Percentiles rank a stretch among this genome's conserved stretches.
These are phyloP conservation scores for Hypholoma sublateritium DNA, from an alignment of 768 basidiomycete genomes.

Conservation along the genomic window DNA sequence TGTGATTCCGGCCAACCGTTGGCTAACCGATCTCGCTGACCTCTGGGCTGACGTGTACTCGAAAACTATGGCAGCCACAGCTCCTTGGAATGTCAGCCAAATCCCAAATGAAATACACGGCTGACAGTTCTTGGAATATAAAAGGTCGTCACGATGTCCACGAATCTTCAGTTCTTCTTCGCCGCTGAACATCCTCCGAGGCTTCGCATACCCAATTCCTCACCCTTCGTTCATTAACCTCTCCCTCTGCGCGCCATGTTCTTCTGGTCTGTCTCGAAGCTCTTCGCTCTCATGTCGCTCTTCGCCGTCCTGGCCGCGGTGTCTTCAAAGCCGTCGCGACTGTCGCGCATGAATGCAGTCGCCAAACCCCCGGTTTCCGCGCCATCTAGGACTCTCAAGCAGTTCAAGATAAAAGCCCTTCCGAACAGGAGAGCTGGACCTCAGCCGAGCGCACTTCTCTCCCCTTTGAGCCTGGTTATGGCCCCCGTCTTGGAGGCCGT, in stretches of 20 bases:
- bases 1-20: too few species aligned
- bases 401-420: neutral
- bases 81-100: slow-evolving; percentile 2
- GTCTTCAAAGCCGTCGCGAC: slow-evolving; percentile 2
- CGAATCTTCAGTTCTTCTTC: slow-evolving; percentile 1
- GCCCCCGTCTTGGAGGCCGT: too few species aligned
- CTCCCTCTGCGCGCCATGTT: neutral
- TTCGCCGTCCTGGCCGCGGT: slow-evolving; percentile 8
- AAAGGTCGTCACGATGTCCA: neutral
- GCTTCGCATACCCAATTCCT: neutral
- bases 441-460: neutral
- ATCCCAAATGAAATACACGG: neutral
- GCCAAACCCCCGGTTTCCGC: neutral
- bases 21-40: too few species aligned
- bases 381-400: neutral
- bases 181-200: neutral
- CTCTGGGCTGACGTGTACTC: neutral
- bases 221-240: neutral
- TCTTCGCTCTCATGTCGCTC: slow-evolving; percentile 17
- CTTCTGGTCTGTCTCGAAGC: slow-evolving; percentile 5
- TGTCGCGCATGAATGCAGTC: neutral
- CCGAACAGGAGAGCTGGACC: neutral
- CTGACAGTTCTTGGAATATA: neutral
- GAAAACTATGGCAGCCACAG: neutral
- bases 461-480: neutral